Percentiles rank a stretch among this genome's conserved stretches.
These are phyloP conservation scores for Camellia granthamiana DNA, from an alignment of 148 eudicot genomes.

Conservation along the genomic window DNA sequence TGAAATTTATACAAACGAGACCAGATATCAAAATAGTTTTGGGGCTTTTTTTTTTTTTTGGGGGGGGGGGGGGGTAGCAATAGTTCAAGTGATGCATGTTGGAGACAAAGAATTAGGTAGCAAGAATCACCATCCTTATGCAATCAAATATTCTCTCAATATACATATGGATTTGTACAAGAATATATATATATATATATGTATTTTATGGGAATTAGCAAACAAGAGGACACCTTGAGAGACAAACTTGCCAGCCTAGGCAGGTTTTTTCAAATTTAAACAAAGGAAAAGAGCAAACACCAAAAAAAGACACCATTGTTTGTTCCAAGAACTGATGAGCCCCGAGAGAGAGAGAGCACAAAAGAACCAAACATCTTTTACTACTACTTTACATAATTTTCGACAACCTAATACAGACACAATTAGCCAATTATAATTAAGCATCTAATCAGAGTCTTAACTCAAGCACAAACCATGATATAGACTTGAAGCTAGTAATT, in stretches of 20 bases:
- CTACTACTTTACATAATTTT: conserved; percentile 18
- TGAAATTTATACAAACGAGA: too few relatives aligned
- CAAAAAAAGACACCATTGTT: conserved; percentile 11
- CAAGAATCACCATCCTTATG: too few relatives aligned
- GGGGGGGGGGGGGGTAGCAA: too few relatives aligned
- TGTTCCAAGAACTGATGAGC: conserved; percentile 14
- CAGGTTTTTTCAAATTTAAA: conserved; percentile 7
- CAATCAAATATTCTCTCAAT: too few relatives aligned
- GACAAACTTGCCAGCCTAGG: conserved; percentile 11
- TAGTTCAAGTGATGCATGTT: too few relatives aligned
- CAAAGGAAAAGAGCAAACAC: conserved; percentile 11
- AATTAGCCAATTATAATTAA: conserved; percentile 1
- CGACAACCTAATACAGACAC: not conserved
- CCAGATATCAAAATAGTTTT: too few relatives aligned
- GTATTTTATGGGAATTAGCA: conserved; percentile 9
- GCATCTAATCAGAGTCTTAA: not conserved
- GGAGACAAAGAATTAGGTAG: too few relatives aligned
- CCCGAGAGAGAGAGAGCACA: not conserved
- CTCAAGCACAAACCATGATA: conserved; percentile 11
- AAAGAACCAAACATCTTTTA: conserved; percentile 15
- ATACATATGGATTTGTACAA: not conserved
- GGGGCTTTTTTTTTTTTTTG: too few relatives aligned
- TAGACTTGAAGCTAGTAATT: not conserved
- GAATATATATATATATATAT: too few relatives aligned
- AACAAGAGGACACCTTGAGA: conserved; percentile 20